Conservation (phyloP, 495 filamentous ascomycete genomes). For the Penicillium cinerascens region DNA sequence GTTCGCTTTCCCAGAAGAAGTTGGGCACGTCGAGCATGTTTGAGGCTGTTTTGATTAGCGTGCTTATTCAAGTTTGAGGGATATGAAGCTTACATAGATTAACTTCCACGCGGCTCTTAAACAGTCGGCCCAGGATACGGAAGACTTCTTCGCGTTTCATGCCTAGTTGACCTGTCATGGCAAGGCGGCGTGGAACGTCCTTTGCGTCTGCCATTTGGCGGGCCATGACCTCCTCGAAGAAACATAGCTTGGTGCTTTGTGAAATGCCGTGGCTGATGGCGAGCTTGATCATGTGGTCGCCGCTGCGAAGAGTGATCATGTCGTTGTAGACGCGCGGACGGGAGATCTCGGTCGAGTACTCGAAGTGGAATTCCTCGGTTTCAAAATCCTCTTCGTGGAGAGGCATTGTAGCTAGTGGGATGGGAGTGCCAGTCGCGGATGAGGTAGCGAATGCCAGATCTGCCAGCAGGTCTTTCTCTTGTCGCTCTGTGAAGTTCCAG, state of each 20-base stretch:
- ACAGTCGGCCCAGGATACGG: conserved; percentile 82
- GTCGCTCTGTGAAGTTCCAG: conserved; percentile 94
- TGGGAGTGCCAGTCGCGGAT: conserved; percentile 44
- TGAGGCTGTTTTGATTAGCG: conserved; percentile 58
- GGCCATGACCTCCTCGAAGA: conserved; percentile 96
- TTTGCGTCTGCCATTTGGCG: conserved; percentile 91
- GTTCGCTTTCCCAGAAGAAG: conserved; percentile 98
- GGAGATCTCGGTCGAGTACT: conserved; percentile 81
- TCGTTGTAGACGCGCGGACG: conserved; percentile 94
- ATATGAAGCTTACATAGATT: conserved; percentile 81
- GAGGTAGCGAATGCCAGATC: conserved; percentile 87
- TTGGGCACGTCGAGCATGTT: conserved; percentile 97
- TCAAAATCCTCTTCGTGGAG: conserved; percentile 86
- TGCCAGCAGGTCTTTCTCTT: conserved; percentile 95
- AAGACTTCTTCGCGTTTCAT: conserved; percentile 93
- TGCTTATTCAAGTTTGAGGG: neutral
- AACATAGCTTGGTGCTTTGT: conserved; percentile 93
- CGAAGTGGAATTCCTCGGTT: conserved; percentile 98
- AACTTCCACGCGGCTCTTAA: conserved; percentile 92
- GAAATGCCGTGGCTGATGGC: conserved; percentile 96
- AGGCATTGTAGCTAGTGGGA: conserved; percentile 64
- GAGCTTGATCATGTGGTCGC: conserved; percentile 98
- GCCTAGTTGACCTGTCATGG: conserved; percentile 83
- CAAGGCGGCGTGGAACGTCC: conserved; percentile 82
- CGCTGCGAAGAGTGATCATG: conserved; percentile 94